Evolutionary conservation across 768 basidiomycete genomes (phyloP).

Genomic region (Phallus indusiatus): DNA sequence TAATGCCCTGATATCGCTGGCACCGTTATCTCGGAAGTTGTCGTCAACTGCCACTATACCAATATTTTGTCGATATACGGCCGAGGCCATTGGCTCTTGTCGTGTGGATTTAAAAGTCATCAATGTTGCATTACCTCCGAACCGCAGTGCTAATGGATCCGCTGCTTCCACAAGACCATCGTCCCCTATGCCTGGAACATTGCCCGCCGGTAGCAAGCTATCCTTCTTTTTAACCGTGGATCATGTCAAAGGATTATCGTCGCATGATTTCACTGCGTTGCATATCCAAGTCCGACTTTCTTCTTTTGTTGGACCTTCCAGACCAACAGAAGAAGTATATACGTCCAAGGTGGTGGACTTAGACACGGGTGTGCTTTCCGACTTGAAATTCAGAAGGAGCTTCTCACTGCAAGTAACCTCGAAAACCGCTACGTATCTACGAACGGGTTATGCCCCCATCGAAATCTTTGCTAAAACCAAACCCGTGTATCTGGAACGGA

Average conservation of each 20-base stretch:
- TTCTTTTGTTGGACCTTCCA: conserved; percentile 66
- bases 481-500: conserved; percentile 75
- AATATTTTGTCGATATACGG: conserved; percentile 88
- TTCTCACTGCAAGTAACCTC: conserved; percentile 71
- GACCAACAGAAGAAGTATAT: conserved; percentile 73
- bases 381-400: conserved; percentile 74
- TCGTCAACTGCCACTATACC: conserved; percentile 71
- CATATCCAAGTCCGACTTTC: conserved; percentile 87
- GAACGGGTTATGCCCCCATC: conserved; percentile 71
- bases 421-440: conserved; percentile 63
- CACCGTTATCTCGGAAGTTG: conserved; percentile 66
- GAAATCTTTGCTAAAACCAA: conserved; percentile 83
- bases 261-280: conserved; percentile 78
- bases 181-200: conserved; percentile 58
- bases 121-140: conserved; percentile 53
- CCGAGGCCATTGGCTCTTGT: conserved; percentile 94
- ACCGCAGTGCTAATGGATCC: conserved; percentile 47
- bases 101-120: conserved; percentile 76
- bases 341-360: conserved; percentile 69
- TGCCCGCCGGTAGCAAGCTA: conserved; percentile 73
- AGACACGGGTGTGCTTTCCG: conserved; percentile 58
- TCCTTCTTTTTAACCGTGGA: conserved; percentile 82
- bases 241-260: conserved; percentile 77
- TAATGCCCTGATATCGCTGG: conserved; percentile 72
- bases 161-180: conserved; percentile 60